Conservation (phyloP, 2,329 filamentous ascomycete genomes). For the Botrytis elliptica region DNA sequence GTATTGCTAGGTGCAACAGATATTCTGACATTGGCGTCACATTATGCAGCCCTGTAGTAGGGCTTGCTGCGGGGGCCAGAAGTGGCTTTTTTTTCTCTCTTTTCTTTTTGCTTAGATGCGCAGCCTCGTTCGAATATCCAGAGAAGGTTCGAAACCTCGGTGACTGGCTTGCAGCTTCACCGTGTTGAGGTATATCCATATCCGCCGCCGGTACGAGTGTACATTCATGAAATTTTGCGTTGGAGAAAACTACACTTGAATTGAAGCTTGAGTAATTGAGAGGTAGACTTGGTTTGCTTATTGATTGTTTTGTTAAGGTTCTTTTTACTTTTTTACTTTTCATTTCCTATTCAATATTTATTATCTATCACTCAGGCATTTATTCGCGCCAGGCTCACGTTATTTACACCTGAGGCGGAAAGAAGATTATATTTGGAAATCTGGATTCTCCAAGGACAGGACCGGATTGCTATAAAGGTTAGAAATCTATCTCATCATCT, state of each 20-base stretch:
- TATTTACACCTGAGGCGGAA: slow-evolving; percentile 16
- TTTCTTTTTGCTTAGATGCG: neutral
- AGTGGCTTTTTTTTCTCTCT: neutral
- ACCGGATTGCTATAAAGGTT: neutral
- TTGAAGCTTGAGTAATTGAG: neutral
- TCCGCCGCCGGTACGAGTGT: neutral
- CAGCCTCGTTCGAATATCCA: neutral
- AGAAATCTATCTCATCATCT: neutral
- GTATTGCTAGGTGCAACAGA: slow-evolving; percentile 4
- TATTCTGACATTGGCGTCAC: slow-evolving; percentile 18
- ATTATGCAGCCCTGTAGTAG: slow-evolving; percentile 19
- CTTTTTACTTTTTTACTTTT: neutral
- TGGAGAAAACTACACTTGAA: neutral
- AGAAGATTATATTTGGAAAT: neutral
- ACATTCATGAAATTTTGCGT: neutral
- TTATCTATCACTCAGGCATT: slow-evolving; percentile 18
- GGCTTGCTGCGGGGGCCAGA: neutral
- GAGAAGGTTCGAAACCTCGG: slow-evolving; percentile 1
- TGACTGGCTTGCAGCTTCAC: slow-evolving; percentile 10
- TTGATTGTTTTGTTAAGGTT: neutral
- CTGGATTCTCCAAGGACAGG: neutral
- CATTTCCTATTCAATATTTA: neutral
- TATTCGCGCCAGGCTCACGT: slow-evolving; percentile 5
- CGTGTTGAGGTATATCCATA: slow-evolving; percentile 9
- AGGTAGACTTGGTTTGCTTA: neutral